Evolutionary conservation across 176 grass and related monocot species (phyloP), one percentile per base, ranked within the genome.

Genomic region (Avena sativa): DNA sequence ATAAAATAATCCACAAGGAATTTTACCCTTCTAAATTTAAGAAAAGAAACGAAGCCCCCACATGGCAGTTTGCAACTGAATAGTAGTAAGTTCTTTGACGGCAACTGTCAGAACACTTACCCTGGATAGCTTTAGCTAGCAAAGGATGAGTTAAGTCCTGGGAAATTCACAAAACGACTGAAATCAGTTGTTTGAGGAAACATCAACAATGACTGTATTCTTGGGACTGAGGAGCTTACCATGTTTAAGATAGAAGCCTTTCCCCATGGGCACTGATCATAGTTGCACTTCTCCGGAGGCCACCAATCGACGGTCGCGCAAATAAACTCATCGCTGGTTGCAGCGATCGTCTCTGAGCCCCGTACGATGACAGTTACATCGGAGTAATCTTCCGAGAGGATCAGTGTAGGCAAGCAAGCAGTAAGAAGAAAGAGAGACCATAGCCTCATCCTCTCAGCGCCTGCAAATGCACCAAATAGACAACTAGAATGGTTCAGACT

Each of bases 281-380:
- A 99, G 67, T 96, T 99, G 64, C 97, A 99, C 83, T 99, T 99
- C 86, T 96, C 90, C 1, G 89, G 94, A 70, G 97, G 97, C 97
- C 97, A 99, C 97, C 97, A 99, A 96, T 99, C 97, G 46, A 99
- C 79, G 77, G 97, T 99, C 12, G 92, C 92, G 2, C 97, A 99
- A 68, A 99, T 84, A 49, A 94, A 99, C 85, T 85, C 84, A n/a
- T 90, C 85, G 51, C 88, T 89, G 25, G 89, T 99, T 6, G 93
- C 88, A 50, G 94, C 94, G 16, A 96, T 86, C 17, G 82, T 91
- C 69, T 84, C 36, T 21, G 97, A 91, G 6, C 97, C 97, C 52
- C 83, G 90, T 60, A 99, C 38, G 76, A 89, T 87, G 62, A 96
- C 83, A 0, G 90, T 91, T 81, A 91, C 97, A 87, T 94, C 90